Conservation (phyloP, 148 eudicot species). For the Chenopodium quinoa region DNA sequence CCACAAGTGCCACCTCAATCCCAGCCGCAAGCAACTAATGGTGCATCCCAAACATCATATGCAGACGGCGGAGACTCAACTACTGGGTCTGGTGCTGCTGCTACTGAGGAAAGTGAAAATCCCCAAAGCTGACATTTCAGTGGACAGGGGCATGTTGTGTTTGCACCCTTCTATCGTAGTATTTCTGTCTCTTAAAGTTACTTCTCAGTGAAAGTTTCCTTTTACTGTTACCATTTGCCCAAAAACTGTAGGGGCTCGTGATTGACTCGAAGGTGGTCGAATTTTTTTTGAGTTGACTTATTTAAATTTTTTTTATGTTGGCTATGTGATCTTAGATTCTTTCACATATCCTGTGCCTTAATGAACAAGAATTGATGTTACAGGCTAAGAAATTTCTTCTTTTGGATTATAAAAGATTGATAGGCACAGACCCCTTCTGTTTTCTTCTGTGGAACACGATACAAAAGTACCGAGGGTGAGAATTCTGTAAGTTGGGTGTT, state of each 20-base stretch:
- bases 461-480: no score
- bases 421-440: no score
- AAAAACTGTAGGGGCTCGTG: constrained; percentile 14
- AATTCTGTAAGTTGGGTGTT: no score
- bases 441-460: not conserved
- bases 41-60: constrained; percentile 29
- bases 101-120: constrained; percentile 28
- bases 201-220: constrained; percentile 2
- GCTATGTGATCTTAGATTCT: not conserved
- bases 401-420: not conserved
- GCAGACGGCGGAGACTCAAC: constrained; percentile 35
- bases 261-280: constrained; percentile 10
- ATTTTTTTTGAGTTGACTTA: not conserved
- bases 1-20: constrained; percentile 27
- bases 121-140: constrained; percentile 27
- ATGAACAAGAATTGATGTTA: not conserved
- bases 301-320: constrained; percentile 17
- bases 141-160: not conserved
- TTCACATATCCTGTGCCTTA: not conserved
- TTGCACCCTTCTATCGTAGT: constrained; percentile 12
- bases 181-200: constrained; percentile 1
- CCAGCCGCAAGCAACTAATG: constrained; percentile 33
- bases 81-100: constrained; percentile 27
- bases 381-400: not conserved
- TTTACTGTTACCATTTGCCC: constrained; percentile 1